Conservation (phyloP, 139 green algal species). For the Chlorella sorokiniana region DNA sequence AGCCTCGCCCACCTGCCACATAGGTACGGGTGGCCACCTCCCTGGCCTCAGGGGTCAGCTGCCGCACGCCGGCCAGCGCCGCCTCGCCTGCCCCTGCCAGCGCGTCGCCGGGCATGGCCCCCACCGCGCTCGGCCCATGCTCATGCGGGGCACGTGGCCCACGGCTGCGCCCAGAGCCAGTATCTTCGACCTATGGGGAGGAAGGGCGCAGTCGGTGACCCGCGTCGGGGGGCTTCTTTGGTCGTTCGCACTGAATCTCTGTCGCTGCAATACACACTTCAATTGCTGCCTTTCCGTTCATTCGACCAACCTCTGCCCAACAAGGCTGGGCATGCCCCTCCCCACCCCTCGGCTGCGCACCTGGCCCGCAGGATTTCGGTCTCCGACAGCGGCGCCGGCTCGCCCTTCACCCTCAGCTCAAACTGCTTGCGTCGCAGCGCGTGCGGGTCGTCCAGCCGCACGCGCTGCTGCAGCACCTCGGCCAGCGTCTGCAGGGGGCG, state of each 20-base stretch:
- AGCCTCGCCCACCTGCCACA: conserved; percentile 15
- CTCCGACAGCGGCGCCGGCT: conserved; percentile 31
- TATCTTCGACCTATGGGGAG: neutral
- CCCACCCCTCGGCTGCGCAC: too few relatives aligned
- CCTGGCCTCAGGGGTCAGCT: conserved; percentile 27
- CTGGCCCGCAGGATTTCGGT: conserved; percentile 41
- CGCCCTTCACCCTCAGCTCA: conserved; percentile 37
- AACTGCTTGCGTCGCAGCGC: conserved; percentile 18
- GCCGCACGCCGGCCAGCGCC: neutral
- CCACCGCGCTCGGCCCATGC: conserved; percentile 33
- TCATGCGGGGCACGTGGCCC: conserved; percentile 48
- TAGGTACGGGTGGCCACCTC: conserved; percentile 36
- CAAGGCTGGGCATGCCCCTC: too few relatives aligned
- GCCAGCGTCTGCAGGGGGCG: conserved; percentile 17
- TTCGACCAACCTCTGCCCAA: too few relatives aligned
- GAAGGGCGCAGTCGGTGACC: neutral
- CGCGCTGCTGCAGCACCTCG: conserved; percentile 55
- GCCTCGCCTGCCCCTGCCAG: neutral
- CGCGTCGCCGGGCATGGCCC: neutral
- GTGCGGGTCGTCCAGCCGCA: conserved; percentile 46
- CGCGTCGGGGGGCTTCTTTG: too few relatives aligned
- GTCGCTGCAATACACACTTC: too few relatives aligned
- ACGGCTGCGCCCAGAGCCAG: conserved; percentile 38
- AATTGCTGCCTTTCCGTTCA: too few relatives aligned
- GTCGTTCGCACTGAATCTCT: too few relatives aligned